Percentiles rank a stretch among this genome's conserved stretches.
Conservation (phyloP, 1,284 basidiomycete genomes). For the Austroboletus novae-zelandiae region DNA sequence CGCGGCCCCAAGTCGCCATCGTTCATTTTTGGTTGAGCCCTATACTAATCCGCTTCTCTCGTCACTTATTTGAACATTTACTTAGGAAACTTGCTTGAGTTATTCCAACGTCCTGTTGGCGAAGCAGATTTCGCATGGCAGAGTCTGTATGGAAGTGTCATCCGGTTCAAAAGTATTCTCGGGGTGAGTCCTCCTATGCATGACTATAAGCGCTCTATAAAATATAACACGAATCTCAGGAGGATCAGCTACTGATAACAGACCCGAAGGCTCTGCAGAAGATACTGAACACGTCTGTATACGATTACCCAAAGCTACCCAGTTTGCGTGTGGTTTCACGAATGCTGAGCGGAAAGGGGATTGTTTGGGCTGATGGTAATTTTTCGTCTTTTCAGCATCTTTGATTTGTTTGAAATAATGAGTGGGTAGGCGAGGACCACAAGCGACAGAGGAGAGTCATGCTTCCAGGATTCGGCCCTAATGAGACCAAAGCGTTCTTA, state of each 20-base stretch:
- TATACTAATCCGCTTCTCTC: not conserved
- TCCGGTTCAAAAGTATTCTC: constrained; percentile 28
- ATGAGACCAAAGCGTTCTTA: constrained; percentile 35
- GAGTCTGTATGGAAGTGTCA: constrained; percentile 26
- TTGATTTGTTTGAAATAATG: not conserved
- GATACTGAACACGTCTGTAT: constrained; percentile 40
- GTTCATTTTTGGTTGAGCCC: constrained; percentile 28
- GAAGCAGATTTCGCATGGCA: constrained; percentile 35
- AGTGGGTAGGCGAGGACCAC: constrained; percentile 38
- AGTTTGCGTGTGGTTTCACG: constrained; percentile 31
- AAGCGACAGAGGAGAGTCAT: constrained; percentile 44
- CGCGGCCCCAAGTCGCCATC: constrained; percentile 34
- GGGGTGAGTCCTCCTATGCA: constrained; percentile 15
- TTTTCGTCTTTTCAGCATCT: not conserved
- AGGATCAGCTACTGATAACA: constrained; percentile 26
- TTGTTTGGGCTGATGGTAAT: constrained; percentile 42
- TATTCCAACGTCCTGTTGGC: constrained; percentile 26
- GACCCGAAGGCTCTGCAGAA: constrained; percentile 46
- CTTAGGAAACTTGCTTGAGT: constrained; percentile 26
- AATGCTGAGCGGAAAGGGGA: constrained; percentile 34
- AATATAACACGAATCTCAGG: constrained; percentile 10
- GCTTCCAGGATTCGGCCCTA: constrained; percentile 42
- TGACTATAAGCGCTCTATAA: no score
- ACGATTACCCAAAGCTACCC: constrained; percentile 36
- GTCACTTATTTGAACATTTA: no score